Percentiles rank a stretch among this genome's conserved stretches.
phyloP scores from a whole-genome alignment of 2,329 filamentous ascomycete genomes.

The Amauroascus niger region DNA sequence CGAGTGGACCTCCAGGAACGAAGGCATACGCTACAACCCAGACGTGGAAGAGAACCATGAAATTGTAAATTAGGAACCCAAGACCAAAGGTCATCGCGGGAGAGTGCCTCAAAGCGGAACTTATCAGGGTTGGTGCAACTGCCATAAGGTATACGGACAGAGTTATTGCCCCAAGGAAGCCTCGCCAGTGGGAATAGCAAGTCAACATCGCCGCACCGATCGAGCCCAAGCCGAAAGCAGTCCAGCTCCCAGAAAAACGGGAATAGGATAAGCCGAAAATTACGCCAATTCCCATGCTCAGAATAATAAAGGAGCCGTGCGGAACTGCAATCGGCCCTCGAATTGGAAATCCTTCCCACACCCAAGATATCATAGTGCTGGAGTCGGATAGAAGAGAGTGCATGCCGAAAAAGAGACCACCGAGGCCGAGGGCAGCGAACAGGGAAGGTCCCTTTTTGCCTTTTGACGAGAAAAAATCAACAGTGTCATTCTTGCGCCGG shows the following conservation, averaged over 20 bases:
- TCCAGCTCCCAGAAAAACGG: constrained; percentile 64
- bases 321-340: constrained; percentile 77
- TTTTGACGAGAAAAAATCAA: constrained; percentile 43
- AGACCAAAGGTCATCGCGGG: constrained; percentile 76
- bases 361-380: constrained; percentile 98
- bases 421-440: constrained; percentile 67
- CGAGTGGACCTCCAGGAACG: constrained; percentile 82
- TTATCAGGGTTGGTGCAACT: constrained; percentile 63
- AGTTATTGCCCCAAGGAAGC: constrained; percentile 73
- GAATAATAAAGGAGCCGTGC: constrained; percentile 79
- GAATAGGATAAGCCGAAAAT: constrained; percentile 66
- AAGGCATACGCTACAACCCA: constrained; percentile 99
- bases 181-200: constrained; percentile 68
- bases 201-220: constrained; percentile 72
- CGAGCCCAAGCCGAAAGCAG: constrained; percentile 65
- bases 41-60: constrained; percentile 92
- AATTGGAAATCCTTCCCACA: constrained; percentile 92
- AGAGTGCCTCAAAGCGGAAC: constrained; percentile 63
- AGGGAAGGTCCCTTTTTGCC: constrained; percentile 57
- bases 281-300: constrained; percentile 76
- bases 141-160: constrained; percentile 75
- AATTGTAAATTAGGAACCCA: constrained; percentile 84
- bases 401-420: constrained; percentile 74
- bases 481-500: constrained; percentile 48
- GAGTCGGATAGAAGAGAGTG: constrained; percentile 92